Evolutionary conservation across 768 basidiomycete genomes (phyloP), one percentile per base, ranked within the genome.

Genomic region (Mrakia gelida): DNA sequence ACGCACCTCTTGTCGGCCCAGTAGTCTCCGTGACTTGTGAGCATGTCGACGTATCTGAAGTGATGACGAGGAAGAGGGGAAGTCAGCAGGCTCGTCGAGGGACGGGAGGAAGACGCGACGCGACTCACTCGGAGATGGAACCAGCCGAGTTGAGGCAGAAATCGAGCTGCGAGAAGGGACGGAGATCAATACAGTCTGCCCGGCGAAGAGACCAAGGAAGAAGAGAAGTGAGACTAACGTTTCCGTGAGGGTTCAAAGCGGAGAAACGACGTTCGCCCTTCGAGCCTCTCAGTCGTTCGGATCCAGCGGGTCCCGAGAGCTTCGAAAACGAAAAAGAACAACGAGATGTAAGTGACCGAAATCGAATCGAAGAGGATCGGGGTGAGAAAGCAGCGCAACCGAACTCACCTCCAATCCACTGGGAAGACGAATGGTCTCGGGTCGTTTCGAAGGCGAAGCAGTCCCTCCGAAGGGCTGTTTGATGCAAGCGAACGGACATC

Each of bases 181-280:
- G 52, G 41, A 26, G 59, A 32, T 28, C n/a, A 28, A 26, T 1
- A 65, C 21, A n/a, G 52, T 54, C 16, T 6, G 52, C 23, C 13
- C 26, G 18, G 6, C 8, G n/a, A n/a, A 26, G 45, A 38, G 11
- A 61, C 41, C 41, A 67, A 30, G 52, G 21, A 15, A 23, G 6
- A 68, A 38, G 28, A 11, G 10, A 34, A 30, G 30, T 21, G 38
- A n/a, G 4, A 68, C 68, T 61, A 3, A 87, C 75, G 71, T 85
- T 86, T 3, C 86, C 86, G 79, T 86, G 86, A 4, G 86, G 86
- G 74, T 87, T 87, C 61, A 87, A 79, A 0, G 86, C 86, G 15
- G 82, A 82, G 80, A 87, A 86, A n/a, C 86, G 80, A 2, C 84
- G 73, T 75, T 85, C 84, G 9, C 82, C 84, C 71, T 82, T 78